Evolutionary conservation across 257 asterid species (phyloP).

Genomic region (Dorcoceras hygrometricum): DNA sequence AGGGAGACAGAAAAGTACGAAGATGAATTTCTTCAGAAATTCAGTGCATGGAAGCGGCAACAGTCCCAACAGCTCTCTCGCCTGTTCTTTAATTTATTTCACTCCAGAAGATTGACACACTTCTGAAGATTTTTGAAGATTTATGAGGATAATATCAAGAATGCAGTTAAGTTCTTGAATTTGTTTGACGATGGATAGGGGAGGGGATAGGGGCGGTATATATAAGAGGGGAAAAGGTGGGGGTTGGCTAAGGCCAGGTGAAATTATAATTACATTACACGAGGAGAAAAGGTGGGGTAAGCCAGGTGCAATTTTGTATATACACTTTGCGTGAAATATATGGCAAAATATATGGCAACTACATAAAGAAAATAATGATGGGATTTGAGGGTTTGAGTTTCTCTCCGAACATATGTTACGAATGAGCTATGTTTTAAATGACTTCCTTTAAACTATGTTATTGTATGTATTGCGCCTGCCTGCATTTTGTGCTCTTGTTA

Average conservation of each 20-base stretch:
- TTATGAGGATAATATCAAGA: too few relatives aligned
- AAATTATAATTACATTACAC: background rate
- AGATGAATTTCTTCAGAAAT: background rate
- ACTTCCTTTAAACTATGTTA: too few relatives aligned
- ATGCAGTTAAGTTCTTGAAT: background rate
- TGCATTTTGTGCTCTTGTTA: too few relatives aligned
- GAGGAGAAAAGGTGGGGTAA: too few relatives aligned
- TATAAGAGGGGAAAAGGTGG: background rate
- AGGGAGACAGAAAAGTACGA: background rate
- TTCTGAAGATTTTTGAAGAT: background rate
- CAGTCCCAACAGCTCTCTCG: background rate
- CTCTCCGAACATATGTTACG: too few relatives aligned
- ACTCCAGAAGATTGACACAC: background rate
- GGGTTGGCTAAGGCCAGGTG: background rate
- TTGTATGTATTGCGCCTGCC: too few relatives aligned
- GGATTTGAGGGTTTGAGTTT: too few relatives aligned
- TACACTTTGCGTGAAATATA: too few relatives aligned
- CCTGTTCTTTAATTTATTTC: background rate
- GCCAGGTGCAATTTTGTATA: too few relatives aligned
- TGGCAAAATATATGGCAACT: too few relatives aligned
- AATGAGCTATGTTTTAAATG: too few relatives aligned
- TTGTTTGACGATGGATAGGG: background rate
- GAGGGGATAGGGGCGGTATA: background rate
- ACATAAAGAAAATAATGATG: too few relatives aligned
- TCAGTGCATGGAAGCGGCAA: background rate